These are phyloP conservation scores for Pichia sp. DNA, from an alignment of 1,139 yeast genomes.

Conservation along the genomic window DNA sequence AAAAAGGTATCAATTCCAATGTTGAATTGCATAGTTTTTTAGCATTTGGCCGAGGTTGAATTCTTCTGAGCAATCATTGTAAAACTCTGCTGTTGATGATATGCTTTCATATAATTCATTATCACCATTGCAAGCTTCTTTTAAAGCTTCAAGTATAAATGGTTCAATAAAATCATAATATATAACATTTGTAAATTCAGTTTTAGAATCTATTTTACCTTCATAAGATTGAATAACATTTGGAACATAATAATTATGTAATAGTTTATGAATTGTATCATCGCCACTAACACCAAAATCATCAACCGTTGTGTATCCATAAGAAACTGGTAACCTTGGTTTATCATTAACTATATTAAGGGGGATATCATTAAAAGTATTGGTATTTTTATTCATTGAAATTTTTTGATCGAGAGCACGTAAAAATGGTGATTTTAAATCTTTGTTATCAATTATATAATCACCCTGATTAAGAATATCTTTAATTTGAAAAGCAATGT, in stretches of 20 bases:
- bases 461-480: constrained; percentile 44
- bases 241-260: constrained; percentile 57
- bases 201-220: constrained; percentile 17
- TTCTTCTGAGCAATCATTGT: constrained; percentile 42
- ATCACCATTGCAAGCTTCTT: constrained; percentile 26
- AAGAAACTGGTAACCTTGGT: constrained; percentile 18
- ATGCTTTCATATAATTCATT: constrained; percentile 24
- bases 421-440: constrained; percentile 24
- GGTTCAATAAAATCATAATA: constrained; percentile 71
- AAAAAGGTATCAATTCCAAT: constrained; percentile 27
- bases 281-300: constrained; percentile 88
- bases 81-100: constrained; percentile 19
- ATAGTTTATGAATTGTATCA: constrained; percentile 71
- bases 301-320: constrained; percentile 78
- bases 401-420: constrained; percentile 13
- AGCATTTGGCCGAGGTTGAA: constrained; percentile 44
- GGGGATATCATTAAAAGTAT: background rate
- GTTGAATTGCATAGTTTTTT: constrained; percentile 34
- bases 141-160: constrained; percentile 54
- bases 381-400: background rate
- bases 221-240: constrained; percentile 55
- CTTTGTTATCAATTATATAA: constrained; percentile 34
- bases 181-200: constrained; percentile 55
- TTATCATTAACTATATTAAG: no score
- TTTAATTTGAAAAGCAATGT: constrained; percentile 43